Base-by-base conservation (phyloP, 2,329 filamentous ascomycete species). In the Aspergillus aculeatinus region DNA sequence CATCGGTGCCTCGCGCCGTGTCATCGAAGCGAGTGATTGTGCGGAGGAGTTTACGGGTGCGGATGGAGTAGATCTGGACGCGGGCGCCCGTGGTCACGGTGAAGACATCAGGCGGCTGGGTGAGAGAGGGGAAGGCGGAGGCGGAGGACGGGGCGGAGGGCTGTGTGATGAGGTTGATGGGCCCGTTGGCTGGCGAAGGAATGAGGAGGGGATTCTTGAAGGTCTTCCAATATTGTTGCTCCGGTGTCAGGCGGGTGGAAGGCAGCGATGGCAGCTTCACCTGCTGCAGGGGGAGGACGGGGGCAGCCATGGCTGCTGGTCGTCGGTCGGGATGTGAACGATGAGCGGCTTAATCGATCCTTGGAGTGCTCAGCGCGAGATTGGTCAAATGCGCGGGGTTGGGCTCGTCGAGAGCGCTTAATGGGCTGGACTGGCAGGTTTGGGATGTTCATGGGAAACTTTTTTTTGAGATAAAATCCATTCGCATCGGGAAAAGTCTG, bases 141-240 rank as follows among this genome's bases (percentile, higher is more conserved):
- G 75, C 76, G 25, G 78, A 76, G 7, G 77, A 78, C 16, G 82
- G 80, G 11, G 79, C 75, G 21, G 77, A 77, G 62, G 84, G 89
- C 74, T 88, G 89, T 53, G 91, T 93, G 75, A 99, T 96, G 76
- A 96, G 89, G 35, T 92, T 96, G 70, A 99, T 87, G 50, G 92
- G 90, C 74, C 90, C 92, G 73, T 91, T 91, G 65, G 95, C 92
- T 65, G 93, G 92, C 64, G 94, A 96, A 50, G 95, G 91, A 63
- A 98, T 88, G 63, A 94, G 87, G 60, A 96, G 87, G 66, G 93
- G 91, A 68, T 93, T 95, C 79, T 91, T 92, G 82, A 99, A 99
- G 12, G 90, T 89, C 73, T 89, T 90, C 96, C 96, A 99, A 83
- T 98, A 98, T 66, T 89, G 86, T 79, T 98, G 93, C 80, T 99